Percentiles rank a stretch among this genome's conserved stretches.
These are phyloP conservation scores for Magnusiomyces magnusii DNA, from an alignment of 1,139 yeast species.

Conservation along the genomic window DNA sequence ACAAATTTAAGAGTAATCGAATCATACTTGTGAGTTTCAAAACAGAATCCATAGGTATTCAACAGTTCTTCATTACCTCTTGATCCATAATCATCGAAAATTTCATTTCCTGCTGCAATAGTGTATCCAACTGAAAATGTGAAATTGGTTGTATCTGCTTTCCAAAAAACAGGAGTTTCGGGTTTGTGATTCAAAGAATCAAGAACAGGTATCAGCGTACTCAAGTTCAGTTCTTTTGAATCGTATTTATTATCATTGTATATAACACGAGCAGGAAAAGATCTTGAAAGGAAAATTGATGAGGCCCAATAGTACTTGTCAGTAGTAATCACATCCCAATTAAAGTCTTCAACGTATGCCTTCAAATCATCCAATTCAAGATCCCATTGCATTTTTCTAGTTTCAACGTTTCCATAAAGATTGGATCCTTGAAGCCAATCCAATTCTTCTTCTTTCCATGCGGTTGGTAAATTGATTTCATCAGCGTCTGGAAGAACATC, in stretches of 20 bases:
- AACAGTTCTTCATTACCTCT: constrained; percentile 74
- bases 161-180: constrained; percentile 61
- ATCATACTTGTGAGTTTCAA: constrained; percentile 52
- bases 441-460: constrained; percentile 36
- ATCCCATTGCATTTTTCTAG: constrained; percentile 26
- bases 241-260: constrained; percentile 26
- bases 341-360: constrained; percentile 12
- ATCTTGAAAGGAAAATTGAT: constrained; percentile 62
- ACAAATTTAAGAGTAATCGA: constrained; percentile 44
- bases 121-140: constrained; percentile 17
- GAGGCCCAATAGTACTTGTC: constrained; percentile 65
- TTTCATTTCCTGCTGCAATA: constrained; percentile 38
- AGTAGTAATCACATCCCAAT: constrained; percentile 14
- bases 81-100: constrained; percentile 77
- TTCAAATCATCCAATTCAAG: constrained; percentile 25
- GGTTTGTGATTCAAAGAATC: constrained; percentile 73
- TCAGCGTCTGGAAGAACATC: constrained; percentile 12
- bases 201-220: constrained; percentile 68
- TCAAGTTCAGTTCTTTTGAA: constrained; percentile 41
- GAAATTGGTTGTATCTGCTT: constrained; percentile 27
- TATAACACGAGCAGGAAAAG: constrained; percentile 56
- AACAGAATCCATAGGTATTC: constrained; percentile 57
- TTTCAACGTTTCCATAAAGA: constrained; percentile 33
- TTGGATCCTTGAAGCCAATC: constrained; percentile 56
- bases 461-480: constrained; percentile 9